Evolutionary conservation across 495 filamentous ascomycete species (phyloP), one percentile per base, ranked within the genome.

Genomic region (Trichodelitschia bisporula): DNA sequence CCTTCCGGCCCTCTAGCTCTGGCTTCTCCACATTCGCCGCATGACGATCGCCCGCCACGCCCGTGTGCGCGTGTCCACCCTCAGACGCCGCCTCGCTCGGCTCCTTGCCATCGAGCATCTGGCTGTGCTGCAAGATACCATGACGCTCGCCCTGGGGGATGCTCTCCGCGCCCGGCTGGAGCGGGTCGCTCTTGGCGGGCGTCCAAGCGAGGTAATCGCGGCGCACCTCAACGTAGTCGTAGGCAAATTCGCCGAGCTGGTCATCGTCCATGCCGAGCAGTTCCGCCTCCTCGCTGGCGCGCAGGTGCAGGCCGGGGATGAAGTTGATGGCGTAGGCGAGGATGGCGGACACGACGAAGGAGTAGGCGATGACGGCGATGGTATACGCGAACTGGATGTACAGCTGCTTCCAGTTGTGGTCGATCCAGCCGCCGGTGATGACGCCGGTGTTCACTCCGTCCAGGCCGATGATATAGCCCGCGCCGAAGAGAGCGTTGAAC

Each of bases 201-300:
- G 79, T 92, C 86, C 86, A 97, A 27, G 86, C 86, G 11, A 93
- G 66, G 58, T 92, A 97, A 49, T 97, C 86, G 36, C 86, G 69
- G 34, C 86, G 72, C 36, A 97, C 86, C 59, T 97, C 86, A 41
- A 97, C 86, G 50, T 97, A 97, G 53, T 97, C 86, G 57, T 97
- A 97, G 4, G 86, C 89, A 46, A 97, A 97, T 53, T 97, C 86
- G 46, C 86, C 86, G 19, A 93, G 73, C 48, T 97, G 86, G 56
- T 97, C 86, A 48, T 95, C 89, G 42, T 97, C 86, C 83, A 95
- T 92, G 34, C 86, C 86, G 30, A 95, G 66, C 13, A 97, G 65
- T 51, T 97, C 86, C n/a, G 89, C 86, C 55, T 97, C 77, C 43
- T 90, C 79, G 19, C 70, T 77, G 8, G 86, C 86, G 27, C 86